Evolutionary conservation across 257 asterid genomes (phyloP).

Genomic region (Marsdenia floribunda): DNA sequence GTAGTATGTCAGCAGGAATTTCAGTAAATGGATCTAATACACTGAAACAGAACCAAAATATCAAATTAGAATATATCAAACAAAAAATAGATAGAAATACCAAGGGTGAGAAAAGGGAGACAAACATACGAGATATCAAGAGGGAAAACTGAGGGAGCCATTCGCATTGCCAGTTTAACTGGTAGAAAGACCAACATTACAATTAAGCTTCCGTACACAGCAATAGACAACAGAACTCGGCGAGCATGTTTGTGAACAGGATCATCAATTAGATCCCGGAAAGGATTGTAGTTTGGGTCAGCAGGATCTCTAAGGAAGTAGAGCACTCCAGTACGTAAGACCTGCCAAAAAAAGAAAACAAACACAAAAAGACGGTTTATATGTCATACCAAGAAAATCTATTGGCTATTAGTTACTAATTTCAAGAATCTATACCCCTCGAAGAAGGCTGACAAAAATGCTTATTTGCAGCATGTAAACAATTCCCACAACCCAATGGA

Average conservation of each 20-base stretch:
- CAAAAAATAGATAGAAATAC: not conserved
- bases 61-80: not conserved
- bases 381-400: not conserved
- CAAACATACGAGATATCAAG: slow-evolving; percentile 91
- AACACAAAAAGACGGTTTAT: slow-evolving; percentile 3
- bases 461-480: slow-evolving; percentile 98
- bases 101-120: slow-evolving; percentile 1
- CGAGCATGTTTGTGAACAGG: slow-evolving; percentile 99
- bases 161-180: slow-evolving; percentile 90
- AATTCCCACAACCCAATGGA: slow-evolving; percentile 98
- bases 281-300: slow-evolving; percentile 97
- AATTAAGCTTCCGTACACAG: slow-evolving; percentile 93
- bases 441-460: slow-evolving; percentile 98
- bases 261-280: slow-evolving; percentile 96
- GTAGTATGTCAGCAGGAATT: slow-evolving; percentile 97
- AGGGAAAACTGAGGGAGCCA: slow-evolving; percentile 87
- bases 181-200: slow-evolving; percentile 97
- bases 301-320: slow-evolving; percentile 99
- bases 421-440: slow-evolving; percentile 64
- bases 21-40: slow-evolving; percentile 97
- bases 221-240: slow-evolving; percentile 86
- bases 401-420: not conserved
- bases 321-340: slow-evolving; percentile 89
- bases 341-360: slow-evolving; percentile 41
- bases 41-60: slow-evolving; percentile 33